phyloP scores from a whole-genome alignment of 345 rosid genomes.

The Viola odorata region DNA sequence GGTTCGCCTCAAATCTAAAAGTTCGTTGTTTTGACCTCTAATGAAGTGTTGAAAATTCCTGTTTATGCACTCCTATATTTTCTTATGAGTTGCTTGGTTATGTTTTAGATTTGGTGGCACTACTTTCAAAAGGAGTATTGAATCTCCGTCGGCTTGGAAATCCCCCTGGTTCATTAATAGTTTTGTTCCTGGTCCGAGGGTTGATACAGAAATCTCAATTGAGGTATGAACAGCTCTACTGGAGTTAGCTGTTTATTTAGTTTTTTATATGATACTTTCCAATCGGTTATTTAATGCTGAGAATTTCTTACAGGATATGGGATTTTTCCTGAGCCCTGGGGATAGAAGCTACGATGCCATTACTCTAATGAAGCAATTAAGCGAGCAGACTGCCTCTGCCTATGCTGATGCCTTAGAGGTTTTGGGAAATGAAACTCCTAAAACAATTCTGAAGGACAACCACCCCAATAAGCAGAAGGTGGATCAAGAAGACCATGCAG shows the following conservation, averaged over 20 bases:
- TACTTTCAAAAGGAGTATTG: conserved; percentile 75
- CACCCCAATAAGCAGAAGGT: conserved; percentile 23
- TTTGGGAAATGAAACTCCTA: conserved; percentile 70
- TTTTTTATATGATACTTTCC: neutral
- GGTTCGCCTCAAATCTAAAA: neutral
- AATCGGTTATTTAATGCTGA: neutral
- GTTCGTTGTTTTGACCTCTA: neutral
- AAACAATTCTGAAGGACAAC: conserved; percentile 42
- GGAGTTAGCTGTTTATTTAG: neutral
- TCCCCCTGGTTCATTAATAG: conserved; percentile 91
- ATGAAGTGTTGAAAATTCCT: neutral
- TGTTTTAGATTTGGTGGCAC: conserved; percentile 74
- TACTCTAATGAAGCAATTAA: conserved; percentile 81
- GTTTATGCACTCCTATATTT: neutral
- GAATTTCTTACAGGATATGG: conserved; percentile 62
- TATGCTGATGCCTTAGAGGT: conserved; percentile 93
- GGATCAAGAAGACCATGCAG: conserved; percentile 40
- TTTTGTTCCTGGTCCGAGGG: conserved; percentile 69
- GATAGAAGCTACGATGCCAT: conserved; percentile 89
- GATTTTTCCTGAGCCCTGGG: conserved; percentile 80
- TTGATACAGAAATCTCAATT: conserved; percentile 77
- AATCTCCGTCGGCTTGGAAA: conserved; percentile 98
- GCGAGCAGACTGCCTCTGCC: conserved; percentile 77
- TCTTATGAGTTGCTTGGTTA: conserved; percentile 12
- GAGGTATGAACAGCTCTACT: conserved; percentile 45